Conservation (phyloP, 176 grass and related monocot genomes). For the Lolium multiflorum region DNA sequence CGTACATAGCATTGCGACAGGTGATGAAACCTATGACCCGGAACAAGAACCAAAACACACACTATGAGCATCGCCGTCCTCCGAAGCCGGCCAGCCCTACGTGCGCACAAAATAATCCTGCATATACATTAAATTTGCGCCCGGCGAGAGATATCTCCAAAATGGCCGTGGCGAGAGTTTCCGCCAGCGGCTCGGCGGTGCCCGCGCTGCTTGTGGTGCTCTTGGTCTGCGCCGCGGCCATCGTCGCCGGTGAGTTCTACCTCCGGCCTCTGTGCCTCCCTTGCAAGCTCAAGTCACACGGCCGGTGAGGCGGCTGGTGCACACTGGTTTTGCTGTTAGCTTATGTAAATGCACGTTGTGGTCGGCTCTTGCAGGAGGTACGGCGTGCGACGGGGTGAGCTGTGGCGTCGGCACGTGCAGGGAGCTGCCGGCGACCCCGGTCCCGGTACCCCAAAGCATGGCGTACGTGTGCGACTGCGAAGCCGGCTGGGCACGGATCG, state of each 20-base stretch:
- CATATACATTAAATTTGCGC: not conserved
- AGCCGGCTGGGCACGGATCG: conserved; percentile 25
- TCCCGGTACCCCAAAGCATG: not conserved
- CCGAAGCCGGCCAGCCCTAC: not conserved
- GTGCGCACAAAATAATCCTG: not conserved
- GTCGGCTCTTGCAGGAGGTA: not conserved
- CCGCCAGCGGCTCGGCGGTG: not conserved
- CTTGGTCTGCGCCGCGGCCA: not conserved
- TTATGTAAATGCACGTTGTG: no score
- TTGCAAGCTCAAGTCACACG: not conserved
- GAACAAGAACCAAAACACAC: not conserved
- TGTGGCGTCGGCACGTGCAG: conserved; percentile 43
- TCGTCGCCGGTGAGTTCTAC: not conserved
- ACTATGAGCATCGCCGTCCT: not conserved
- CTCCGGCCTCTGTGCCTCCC: not conserved
- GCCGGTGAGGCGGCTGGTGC: not conserved
- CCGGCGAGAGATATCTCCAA: not conserved
- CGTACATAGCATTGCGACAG: not conserved
- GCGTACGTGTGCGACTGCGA: conserved; percentile 38
- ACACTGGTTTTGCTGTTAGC: not conserved
- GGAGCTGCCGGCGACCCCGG: not conserved
- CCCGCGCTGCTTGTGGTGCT: conserved; percentile 7
- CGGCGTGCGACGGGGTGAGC: conserved; percentile 18
- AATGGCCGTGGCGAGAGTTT: conserved; percentile 10
- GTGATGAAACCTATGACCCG: not conserved